These are phyloP conservation scores for Penicillium sp. DNA, from an alignment of 2,329 filamentous ascomycete species.

Conservation along the genomic window DNA sequence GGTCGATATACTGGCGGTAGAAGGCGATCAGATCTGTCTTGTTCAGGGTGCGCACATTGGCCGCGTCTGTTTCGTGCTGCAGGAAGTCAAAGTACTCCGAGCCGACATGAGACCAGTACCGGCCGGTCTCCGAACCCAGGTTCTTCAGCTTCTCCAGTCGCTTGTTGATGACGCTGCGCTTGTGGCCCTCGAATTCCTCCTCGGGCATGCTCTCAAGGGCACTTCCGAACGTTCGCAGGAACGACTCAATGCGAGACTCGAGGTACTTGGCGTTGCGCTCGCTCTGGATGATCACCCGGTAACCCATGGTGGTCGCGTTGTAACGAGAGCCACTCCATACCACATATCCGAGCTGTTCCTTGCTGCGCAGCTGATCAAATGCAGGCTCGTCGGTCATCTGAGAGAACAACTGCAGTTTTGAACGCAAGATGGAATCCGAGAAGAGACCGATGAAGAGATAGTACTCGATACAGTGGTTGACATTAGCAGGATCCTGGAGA, in stretches of 20 bases:
- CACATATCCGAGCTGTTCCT: constrained; percentile 96
- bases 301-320: constrained; percentile 75
- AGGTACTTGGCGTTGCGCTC: constrained; percentile 81
- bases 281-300: constrained; percentile 89
- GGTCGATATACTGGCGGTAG: constrained; percentile 72
- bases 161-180: constrained; percentile 83
- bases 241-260: constrained; percentile 82
- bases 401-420: constrained; percentile 76
- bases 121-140: constrained; percentile 74
- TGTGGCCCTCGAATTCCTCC: constrained; percentile 83
- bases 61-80: constrained; percentile 75
- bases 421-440: constrained; percentile 66
- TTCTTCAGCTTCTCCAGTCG: constrained; percentile 91
- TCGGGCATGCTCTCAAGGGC: constrained; percentile 74
- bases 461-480: constrained; percentile 83
- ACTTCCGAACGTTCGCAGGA: constrained; percentile 66
- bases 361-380: constrained; percentile 92
- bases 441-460: constrained; percentile 69
- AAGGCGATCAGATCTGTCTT: constrained; percentile 80
- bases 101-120: constrained; percentile 82
- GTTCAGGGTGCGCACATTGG: constrained; percentile 68
- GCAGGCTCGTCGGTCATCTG: constrained; percentile 91
- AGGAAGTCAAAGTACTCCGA: constrained; percentile 89
- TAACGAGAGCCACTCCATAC: constrained; percentile 78
- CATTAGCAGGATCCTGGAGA: constrained; percentile 81